Base-by-base conservation (phyloP, 2,329 filamentous ascomycete species). In the Fusarium equiseti region DNA sequence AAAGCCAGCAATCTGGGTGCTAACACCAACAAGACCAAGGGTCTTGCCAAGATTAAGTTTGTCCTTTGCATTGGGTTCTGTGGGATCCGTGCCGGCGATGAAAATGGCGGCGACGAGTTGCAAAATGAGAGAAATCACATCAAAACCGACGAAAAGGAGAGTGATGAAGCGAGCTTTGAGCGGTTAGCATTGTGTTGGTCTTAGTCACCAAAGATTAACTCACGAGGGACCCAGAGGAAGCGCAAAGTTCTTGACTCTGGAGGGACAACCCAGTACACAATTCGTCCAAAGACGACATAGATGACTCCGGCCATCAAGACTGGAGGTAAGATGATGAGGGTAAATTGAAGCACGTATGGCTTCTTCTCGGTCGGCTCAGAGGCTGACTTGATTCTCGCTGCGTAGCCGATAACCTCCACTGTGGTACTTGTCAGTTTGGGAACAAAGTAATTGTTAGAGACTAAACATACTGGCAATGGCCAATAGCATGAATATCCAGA, bases 1-100 rank as follows among this genome's bases (percentile, higher is more conserved):
- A 61, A 86, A 86, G 2, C 81, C 83, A 1, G 70, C 72, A 15
- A 86, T 77, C 61, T 86, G 83, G 2, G 83, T 82, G 59, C 67
- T 68, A 7, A 74, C 72, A 20, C 72, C 72, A 2, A 68, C 48
- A 13, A 73, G 48, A 35, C 72, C 72, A 11, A 74, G 56, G 6
- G 63, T 59, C 12, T 71, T 74, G 1, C 72, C 72, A 4, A 63
- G 26, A 2, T 74, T 46, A 0, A 74, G 44, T 43, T 71, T 73
- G 10, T 78, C 79, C 4, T 76, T 58, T 1, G 78, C 79, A 46
- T 82, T 71, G 1, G 68, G 11, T 12, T 79, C 77, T 5, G 74
- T 79, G 1, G 74, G 54, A 31, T 78, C 66, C 1, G 81, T 80
- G 6, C 79, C 75, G 0, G 83, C 79, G 15, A 86, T 78, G 52